Base-by-base conservation (phyloP, 805 yeast species). In the Nakazawaea sp. region DNA sequence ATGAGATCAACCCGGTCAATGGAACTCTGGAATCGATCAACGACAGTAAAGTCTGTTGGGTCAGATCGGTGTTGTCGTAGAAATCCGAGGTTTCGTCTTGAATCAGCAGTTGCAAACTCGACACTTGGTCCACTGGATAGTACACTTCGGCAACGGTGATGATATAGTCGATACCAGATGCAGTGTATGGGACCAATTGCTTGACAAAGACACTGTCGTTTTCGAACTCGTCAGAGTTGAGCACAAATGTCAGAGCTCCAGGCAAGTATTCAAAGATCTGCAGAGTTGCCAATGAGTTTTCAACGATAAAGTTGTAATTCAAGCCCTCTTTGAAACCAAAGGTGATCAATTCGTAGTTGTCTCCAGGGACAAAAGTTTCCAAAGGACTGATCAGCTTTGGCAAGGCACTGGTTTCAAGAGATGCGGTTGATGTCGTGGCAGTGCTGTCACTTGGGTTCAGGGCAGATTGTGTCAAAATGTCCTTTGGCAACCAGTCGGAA, bases 71-170 rank as follows among this genome's bases (percentile, higher is more conserved):
- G 53, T 78, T 76, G 36, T 63, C 46, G 59, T 82, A 90, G 33
- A 92, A 55, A 18, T 49, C 41, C 3, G 95, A 84, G n/a, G 62
- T 48, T 0, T 66, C 45, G 40, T 77, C 60, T 35, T 64, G 59
- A 30, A 90, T 56, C 27, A 66, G 56, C 13, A 58, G 58, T 41
- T 73, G 72, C 44, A 90, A 64, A 0, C 62, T 53, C 1, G 55
- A 48, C 13, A 84, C 69, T 21, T 69, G 59, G 10, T 58, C 55
- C 9, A 61, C 55, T 17, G 95, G 95, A 62, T 87, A 81, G 55
- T 83, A 87, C 38, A 86, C 81, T 55, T 82, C 82, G 5, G 97
- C 97, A 43, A 89, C 84, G 0, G 97, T 83, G 38, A 85, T 85
- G 43, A 87, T 72, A 57, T 86, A 90, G 33, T 64, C 65, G 34